Conservation (phyloP, 345 rosid species). For the Euphorbia pulcherrima region DNA sequence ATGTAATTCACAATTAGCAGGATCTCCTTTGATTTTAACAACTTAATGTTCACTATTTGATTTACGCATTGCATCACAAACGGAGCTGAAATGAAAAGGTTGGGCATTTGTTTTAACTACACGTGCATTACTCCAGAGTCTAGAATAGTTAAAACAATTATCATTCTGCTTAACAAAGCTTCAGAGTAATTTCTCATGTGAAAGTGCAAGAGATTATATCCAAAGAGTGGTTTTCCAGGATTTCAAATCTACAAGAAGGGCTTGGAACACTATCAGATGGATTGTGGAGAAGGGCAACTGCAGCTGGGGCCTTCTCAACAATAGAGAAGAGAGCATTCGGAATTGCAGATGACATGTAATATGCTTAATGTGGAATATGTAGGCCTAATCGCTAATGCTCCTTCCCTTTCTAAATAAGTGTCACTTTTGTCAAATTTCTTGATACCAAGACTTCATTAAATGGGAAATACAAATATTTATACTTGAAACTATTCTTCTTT, state of each 20-base stretch:
- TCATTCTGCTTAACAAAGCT: slow-evolving; percentile 1
- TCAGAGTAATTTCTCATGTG: slow-evolving; percentile 5
- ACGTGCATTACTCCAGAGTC: not conserved
- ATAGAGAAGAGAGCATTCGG: slow-evolving; percentile 85
- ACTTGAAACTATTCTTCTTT: too few relatives aligned
- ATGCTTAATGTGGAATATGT: slow-evolving; percentile 12
- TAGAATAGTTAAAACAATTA: not conserved
- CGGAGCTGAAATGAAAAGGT: not conserved
- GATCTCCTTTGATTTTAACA: too few relatives aligned
- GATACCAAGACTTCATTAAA: too few relatives aligned
- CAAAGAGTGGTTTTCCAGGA: slow-evolving; percentile 33
- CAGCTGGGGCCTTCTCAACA: slow-evolving; percentile 67
- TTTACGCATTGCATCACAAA: too few relatives aligned
- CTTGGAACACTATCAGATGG: slow-evolving; percentile 55
- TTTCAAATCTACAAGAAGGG: slow-evolving; percentile 53
- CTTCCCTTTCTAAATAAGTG: too few relatives aligned
- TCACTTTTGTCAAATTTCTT: too few relatives aligned
- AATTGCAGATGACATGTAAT: slow-evolving; percentile 93
- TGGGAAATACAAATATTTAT: too few relatives aligned
- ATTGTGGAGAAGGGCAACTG: slow-evolving; percentile 88
- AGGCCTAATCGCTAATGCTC: not conserved
- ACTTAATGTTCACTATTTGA: too few relatives aligned
- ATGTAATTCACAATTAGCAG: too few relatives aligned
- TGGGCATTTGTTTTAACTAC: not conserved
- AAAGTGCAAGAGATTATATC: not conserved